Conservation (phyloP, 805 yeast genomes). For the Ogataea polymorpha region DNA sequence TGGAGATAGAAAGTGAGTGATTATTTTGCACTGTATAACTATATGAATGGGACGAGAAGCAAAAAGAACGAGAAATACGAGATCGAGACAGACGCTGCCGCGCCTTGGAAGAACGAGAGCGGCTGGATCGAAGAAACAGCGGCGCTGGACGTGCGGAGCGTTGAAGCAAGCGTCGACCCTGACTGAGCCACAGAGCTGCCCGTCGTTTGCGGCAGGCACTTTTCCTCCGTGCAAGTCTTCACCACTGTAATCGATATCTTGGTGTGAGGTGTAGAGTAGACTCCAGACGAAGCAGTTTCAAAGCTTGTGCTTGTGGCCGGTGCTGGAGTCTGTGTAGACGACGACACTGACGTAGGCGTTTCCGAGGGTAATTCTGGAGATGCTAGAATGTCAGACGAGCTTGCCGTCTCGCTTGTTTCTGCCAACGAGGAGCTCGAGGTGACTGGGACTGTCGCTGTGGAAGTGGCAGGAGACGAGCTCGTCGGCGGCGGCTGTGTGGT, state of each 20-base stretch:
- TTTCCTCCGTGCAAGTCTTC: neutral
- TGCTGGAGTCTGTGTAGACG: neutral
- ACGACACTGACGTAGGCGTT: neutral
- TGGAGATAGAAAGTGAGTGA: slow-evolving; percentile 60
- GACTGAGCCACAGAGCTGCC: neutral
- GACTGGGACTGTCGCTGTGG: neutral
- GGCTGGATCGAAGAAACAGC: slow-evolving; percentile 2
- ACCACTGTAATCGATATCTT: neutral
- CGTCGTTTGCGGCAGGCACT: neutral
- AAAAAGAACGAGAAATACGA: slow-evolving; percentile 1
- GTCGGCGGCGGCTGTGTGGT: neutral
- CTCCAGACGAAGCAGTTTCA: neutral
- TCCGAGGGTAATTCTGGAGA: neutral
- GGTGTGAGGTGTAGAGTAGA: no score
- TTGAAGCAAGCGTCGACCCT: slow-evolving; percentile 1
- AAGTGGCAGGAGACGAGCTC: neutral
- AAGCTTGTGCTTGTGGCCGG: no score
- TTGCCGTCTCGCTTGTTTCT: neutral
- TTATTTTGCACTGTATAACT: slow-evolving; percentile 7
- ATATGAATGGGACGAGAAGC: slow-evolving; percentile 8
- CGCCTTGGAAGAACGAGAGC: slow-evolving; percentile 2
- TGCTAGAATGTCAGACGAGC: neutral
- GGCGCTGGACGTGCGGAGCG: neutral
- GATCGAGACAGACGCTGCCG: neutral
- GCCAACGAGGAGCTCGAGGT: neutral